Evolutionary conservation across 805 yeast species (phyloP).

Genomic region (Yarrowia phangngaensis): DNA sequence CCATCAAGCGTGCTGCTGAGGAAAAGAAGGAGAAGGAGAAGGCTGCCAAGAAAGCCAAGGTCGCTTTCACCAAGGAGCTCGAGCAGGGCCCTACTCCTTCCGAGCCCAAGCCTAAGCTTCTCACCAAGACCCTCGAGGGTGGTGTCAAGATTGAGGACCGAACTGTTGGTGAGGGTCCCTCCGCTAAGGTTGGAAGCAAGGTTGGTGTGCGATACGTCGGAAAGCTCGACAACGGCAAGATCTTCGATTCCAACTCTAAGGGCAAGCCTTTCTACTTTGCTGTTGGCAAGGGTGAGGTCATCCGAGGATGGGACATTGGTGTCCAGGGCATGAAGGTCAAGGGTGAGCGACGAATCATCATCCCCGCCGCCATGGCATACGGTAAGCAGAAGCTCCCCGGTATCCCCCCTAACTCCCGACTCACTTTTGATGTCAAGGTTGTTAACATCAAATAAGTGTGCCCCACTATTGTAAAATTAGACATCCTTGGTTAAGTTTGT

Average conservation of each 20-base stretch:
- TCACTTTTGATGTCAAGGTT: slow-evolving; percentile 93
- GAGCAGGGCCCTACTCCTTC: slow-evolving; percentile 86
- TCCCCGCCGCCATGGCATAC: slow-evolving; percentile 95
- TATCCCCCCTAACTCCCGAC: slow-evolving; percentile 94
- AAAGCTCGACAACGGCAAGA: slow-evolving; percentile 92
- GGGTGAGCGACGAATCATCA: slow-evolving; percentile 96
- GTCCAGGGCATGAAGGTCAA: slow-evolving; percentile 98
- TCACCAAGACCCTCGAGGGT: slow-evolving; percentile 78
- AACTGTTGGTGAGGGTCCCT: slow-evolving; percentile 79
- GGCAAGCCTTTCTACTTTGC: slow-evolving; percentile 94
- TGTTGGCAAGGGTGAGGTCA: slow-evolving; percentile 96
- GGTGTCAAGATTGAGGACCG: slow-evolving; percentile 94
- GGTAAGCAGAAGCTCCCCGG: slow-evolving; percentile 95
- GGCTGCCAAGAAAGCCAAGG: slow-evolving; percentile 45
- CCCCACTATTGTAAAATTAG: too few species aligned
- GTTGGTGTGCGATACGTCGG: slow-evolving; percentile 98
- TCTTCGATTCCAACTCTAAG: slow-evolving; percentile 92
- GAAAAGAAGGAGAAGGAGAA: slow-evolving; percentile 36
- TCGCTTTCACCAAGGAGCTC: slow-evolving; percentile 82
- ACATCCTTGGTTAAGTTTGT: slow-evolving; percentile 3
- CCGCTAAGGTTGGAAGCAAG: slow-evolving; percentile 81
- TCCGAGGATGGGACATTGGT: slow-evolving; percentile 98
- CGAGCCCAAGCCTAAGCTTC: slow-evolving; percentile 37
- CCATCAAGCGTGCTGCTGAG: slow-evolving; percentile 40
- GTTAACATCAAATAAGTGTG: slow-evolving; percentile 72